These are phyloP conservation scores for Arachis stenosperma DNA, from an alignment of 306 rosid genomes.

Conservation along the genomic window DNA sequence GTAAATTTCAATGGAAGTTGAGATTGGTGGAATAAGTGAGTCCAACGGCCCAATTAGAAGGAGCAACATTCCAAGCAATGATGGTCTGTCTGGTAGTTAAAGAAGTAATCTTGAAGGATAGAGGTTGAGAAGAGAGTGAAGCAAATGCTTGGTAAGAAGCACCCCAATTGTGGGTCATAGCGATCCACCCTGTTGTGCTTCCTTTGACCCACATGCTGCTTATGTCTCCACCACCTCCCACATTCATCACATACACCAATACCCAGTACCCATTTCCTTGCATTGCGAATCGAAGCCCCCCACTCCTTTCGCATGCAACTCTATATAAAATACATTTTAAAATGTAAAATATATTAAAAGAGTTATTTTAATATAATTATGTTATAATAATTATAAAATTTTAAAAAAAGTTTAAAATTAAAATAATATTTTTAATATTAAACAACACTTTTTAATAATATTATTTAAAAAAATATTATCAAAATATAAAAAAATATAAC, in stretches of 20 bases:
- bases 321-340: conserved; percentile 36
- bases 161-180: conserved; percentile 97
- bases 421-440: no score
- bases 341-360: no score
- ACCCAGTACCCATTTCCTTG: conserved; percentile 94
- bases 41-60: conserved; percentile 70
- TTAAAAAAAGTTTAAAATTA: no score
- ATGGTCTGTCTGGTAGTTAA: conserved; percentile 70
- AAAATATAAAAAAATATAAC: no score
- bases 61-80: conserved; percentile 65
- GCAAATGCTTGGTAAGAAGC: conserved; percentile 94
- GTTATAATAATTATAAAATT: no score
- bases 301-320: conserved; percentile 63
- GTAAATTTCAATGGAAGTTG: conserved; percentile 53
- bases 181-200: conserved; percentile 67
- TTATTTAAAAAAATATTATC: no score
- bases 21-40: conserved; percentile 55
- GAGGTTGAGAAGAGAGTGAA: conserved; percentile 63
- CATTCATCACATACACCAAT: conserved; percentile 89
- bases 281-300: conserved; percentile 70
- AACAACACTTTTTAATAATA: no score
- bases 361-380: no score
- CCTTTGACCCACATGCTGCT: conserved; percentile 78
- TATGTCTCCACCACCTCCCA: conserved; percentile 90
- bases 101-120: conserved; percentile 76